Conservation (phyloP, 106 monocot species). For the Vanilla planifolia region DNA sequence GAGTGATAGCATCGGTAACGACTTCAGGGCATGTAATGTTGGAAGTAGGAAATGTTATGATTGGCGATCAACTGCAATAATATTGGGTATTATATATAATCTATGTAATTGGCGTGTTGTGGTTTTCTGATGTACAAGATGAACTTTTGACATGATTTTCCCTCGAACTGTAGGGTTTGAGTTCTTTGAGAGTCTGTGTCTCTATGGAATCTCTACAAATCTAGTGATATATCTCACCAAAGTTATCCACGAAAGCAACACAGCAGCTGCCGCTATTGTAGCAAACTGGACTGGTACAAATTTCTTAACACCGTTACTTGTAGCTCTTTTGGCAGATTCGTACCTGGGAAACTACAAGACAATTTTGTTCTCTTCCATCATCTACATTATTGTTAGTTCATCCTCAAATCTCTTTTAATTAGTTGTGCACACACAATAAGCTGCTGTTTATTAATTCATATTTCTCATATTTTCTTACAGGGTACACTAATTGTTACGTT, state of each 20-base stretch:
- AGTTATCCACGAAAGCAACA: slow-evolving; percentile 30
- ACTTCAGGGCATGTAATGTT: too few species aligned
- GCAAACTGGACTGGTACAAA: slow-evolving; percentile 36
- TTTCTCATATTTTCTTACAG: slow-evolving; percentile 5
- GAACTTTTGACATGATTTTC: too few species aligned
- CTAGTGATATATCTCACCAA: slow-evolving; percentile 28
- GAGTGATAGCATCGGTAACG: too few species aligned
- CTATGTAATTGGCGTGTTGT: too few species aligned
- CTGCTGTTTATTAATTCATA: not conserved
- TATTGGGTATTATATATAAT: too few species aligned
- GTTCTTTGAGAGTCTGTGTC: slow-evolving; percentile 32
- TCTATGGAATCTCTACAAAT: slow-evolving; percentile 31
- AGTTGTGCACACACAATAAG: not conserved
- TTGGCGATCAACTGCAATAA: too few species aligned
- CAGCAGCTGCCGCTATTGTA: slow-evolving; percentile 16
- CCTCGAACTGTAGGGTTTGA: slow-evolving; percentile 11
- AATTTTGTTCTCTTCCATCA: slow-evolving; percentile 27
- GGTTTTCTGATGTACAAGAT: too few species aligned
- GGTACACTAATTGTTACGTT: slow-evolving; percentile 11
- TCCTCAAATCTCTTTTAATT: not conserved
- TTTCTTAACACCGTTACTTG: slow-evolving; percentile 30
- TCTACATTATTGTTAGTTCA: slow-evolving; percentile 23
- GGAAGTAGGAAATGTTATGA: too few species aligned
- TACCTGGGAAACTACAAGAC: slow-evolving; percentile 30
- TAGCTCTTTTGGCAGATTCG: slow-evolving; percentile 42